These are phyloP conservation scores for Hemileccinum impolitum DNA, from an alignment of 768 basidiomycete genomes.

Conservation along the genomic window DNA sequence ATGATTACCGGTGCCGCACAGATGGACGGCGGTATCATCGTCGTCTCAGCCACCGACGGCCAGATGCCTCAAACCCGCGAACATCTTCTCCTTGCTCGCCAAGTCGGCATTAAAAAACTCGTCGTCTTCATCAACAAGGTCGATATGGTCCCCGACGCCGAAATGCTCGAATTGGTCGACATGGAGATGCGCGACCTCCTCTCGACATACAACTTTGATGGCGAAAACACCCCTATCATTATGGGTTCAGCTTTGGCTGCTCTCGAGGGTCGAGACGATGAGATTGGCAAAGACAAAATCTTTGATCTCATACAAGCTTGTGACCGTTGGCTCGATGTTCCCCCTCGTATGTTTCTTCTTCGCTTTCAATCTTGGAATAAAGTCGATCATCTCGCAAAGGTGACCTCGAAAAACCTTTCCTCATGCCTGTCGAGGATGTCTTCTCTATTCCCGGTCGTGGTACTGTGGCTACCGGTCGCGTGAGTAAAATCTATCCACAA, in stretches of 20 bases:
- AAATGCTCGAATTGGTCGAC: conserved; percentile 99
- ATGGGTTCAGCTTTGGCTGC: conserved; percentile 97
- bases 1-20: conserved; percentile 99
- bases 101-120: conserved; percentile 95
- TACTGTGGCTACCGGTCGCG: conserved; percentile 94
- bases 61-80: conserved; percentile 99
- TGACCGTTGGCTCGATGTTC: conserved; percentile 93
- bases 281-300: conserved; percentile 79
- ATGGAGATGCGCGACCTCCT: conserved; percentile 99
- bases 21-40: conserved; percentile 94
- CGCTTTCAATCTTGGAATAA: not conserved
- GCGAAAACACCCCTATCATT: conserved; percentile 96
- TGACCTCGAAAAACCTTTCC: conserved; percentile 97
- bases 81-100: conserved; percentile 94
- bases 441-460: conserved; percentile 99
- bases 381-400: conserved; percentile 41
- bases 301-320: conserved; percentile 79
- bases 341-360: conserved; percentile 59
- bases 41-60: conserved; percentile 97
- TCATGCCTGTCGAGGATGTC: conserved; percentile 93
- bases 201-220: conserved; percentile 89
- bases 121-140: conserved; percentile 99
- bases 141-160: conserved; percentile 91
- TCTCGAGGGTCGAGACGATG: conserved; percentile 78
- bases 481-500: conserved; percentile 33